Conservation (phyloP, 257 asterid genomes). For the Voacanga thouarsii region DNA sequence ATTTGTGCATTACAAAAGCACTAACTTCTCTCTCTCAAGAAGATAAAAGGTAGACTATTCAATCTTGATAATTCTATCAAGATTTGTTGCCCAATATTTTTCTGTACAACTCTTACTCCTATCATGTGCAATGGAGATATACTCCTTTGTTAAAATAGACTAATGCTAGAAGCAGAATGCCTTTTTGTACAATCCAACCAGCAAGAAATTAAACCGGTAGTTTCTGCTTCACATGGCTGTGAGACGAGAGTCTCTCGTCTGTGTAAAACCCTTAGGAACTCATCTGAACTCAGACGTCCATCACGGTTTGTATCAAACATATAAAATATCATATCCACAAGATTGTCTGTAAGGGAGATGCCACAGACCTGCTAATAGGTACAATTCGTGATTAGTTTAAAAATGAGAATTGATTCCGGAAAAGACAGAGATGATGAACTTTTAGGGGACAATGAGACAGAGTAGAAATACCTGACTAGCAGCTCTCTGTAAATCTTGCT, state of each 20-base stretch:
- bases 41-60: neutral
- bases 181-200: conserved; percentile 50
- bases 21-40: neutral
- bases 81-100: neutral
- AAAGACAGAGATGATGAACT: neutral
- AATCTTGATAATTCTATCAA: neutral
- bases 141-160: neutral
- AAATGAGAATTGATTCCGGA: neutral
- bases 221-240: conserved; percentile 42
- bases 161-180: conserved; percentile 28
- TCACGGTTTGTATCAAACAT: conserved; percentile 69
- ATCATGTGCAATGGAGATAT: no score
- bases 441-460: neutral
- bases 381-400: conserved; percentile 8
- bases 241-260: conserved; percentile 48
- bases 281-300: conserved; percentile 74
- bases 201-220: conserved; percentile 55
- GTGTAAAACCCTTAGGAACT: conserved; percentile 70
- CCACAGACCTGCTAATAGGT: conserved; percentile 61
- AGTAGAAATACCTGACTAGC: conserved; percentile 24
- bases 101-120: neutral
- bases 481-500: conserved; percentile 74
- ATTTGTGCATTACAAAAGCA: neutral
- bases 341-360: conserved; percentile 56
- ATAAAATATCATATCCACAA: conserved; percentile 66